These are phyloP conservation scores for Tulasnella sp. DNA, from an alignment of 768 basidiomycete species.

Conservation along the genomic window DNA sequence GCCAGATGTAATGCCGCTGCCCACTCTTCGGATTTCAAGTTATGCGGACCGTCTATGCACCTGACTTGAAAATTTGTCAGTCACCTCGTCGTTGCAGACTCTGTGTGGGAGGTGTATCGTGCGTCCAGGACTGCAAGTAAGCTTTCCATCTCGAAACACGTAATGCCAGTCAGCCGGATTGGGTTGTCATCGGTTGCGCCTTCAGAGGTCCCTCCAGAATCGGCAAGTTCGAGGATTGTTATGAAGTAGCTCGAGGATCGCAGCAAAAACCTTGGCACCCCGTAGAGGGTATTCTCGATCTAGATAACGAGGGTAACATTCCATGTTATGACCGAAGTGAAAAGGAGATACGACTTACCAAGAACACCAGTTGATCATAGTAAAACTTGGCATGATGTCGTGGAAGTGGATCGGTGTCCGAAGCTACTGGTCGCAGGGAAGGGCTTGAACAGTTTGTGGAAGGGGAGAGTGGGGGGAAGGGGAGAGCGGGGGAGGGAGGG, in stretches of 20 bases:
- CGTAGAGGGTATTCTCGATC: slow-evolving; percentile 3
- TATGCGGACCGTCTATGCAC: too few relatives aligned
- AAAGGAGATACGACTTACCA: too few relatives aligned
- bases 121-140: background rate
- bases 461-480: too few relatives aligned
- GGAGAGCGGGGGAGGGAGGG: too few relatives aligned
- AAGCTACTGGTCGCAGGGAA: too few relatives aligned
- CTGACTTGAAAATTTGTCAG: too few relatives aligned
- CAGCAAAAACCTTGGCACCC: background rate
- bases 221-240: background rate
- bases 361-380: too few relatives aligned
- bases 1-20: slow-evolving; percentile 2
- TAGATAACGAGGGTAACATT: background rate
- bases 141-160: background rate
- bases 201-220: background rate
- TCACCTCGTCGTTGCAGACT: too few relatives aligned
- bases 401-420: too few relatives aligned
- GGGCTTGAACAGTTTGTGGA: too few relatives aligned
- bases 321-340: too few relatives aligned
- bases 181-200: background rate
- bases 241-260: slow-evolving; percentile 14
- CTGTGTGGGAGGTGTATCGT: background rate
- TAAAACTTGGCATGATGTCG: too few relatives aligned
- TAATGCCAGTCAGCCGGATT: background rate
- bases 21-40: background rate